Evolutionary conservation across 192 early-diverging fungal genomes (phyloP), one percentile per base, ranked within the genome.

Genomic region (Rhizoclosmatium globosum): DNA sequence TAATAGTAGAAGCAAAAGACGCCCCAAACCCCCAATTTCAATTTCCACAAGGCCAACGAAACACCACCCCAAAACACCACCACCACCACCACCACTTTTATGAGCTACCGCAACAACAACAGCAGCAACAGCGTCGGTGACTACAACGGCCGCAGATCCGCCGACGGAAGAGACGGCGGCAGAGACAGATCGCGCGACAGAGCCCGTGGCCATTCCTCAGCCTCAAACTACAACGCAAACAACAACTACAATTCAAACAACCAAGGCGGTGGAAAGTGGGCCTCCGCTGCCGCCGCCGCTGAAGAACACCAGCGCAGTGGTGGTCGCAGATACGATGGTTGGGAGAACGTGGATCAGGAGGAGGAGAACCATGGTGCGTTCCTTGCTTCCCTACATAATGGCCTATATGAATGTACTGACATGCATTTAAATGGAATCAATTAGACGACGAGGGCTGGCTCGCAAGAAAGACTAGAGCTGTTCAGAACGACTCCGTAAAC

Each of bases 401-500:
- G n/a, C n/a, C n/a, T n/a, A n/a, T n/a, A n/a, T n/a, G n/a, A n/a
- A n/a, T n/a, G n/a, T n/a, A 65, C 31, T 31, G 31, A 65, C 64
- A 65, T 15, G 11, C 17, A 65, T 38, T 57, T 57, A 31, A 31
- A 31, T 31, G 31, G 31, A 31, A 31, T 31, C 31, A 31, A 31
- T 21, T 21, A 64, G 83, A 89, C 68, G 77, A 85, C 66, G 67
- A 64, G 4, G 85, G 77, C n/a, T 87, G 76, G 75, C 77, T 89
- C 31, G 65, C 83, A 13, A 53, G 78, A 38, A 83, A 83, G 69
- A 89, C 88, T 15, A 74, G 65, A 31, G 69, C 82, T 73, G 78
- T 84, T 13, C 86, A 89, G 79, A 81, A 84, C 62, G 85, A 89
- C 60, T 84, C 82, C 19, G 64, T 83, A 64, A 47, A 82, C 50